A percentile compares a stretch with the other conserved stretches of the same genome.
These are phyloP conservation scores for Botryotinia calthae DNA, from an alignment of 2,329 filamentous ascomycete species.

Conservation along the genomic window DNA sequence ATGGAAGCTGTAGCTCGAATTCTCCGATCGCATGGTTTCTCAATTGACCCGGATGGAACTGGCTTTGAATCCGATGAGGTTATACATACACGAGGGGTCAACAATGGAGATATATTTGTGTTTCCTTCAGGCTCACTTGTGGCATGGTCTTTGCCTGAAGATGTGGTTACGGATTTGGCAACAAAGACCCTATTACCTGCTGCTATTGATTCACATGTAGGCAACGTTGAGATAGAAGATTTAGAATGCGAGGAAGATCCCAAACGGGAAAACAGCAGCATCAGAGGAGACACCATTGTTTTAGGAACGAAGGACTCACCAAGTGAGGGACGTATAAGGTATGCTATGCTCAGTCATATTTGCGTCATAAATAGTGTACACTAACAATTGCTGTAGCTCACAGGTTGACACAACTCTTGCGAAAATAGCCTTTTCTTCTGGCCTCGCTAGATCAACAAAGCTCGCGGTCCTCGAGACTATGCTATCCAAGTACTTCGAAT, in stretches of 20 bases:
- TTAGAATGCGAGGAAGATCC: conserved; percentile 81
- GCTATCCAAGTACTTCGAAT: conserved; percentile 80
- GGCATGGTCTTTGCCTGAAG: conserved; percentile 81
- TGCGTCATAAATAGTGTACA: background rate
- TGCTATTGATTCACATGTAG: conserved; percentile 69
- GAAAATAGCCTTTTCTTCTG: conserved; percentile 95
- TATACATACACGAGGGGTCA: conserved; percentile 58
- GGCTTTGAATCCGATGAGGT: conserved; percentile 61
- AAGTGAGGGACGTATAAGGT: conserved; percentile 41
- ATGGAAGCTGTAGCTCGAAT: conserved; percentile 60
- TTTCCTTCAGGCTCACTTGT: conserved; percentile 95
- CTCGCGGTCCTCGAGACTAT: conserved; percentile 86
- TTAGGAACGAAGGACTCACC: conserved; percentile 69
- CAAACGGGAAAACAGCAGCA: conserved; percentile 67
- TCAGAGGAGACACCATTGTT: conserved; percentile 85
- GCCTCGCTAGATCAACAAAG: conserved; percentile 88
- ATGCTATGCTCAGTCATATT: background rate
- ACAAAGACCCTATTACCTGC: conserved; percentile 72
- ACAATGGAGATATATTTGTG: conserved; percentile 85
- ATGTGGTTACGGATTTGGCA: conserved; percentile 66
- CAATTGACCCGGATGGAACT: conserved; percentile 59
- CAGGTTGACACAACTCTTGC: conserved; percentile 66
- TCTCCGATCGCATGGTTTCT: conserved; percentile 57
- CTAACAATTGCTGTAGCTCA: conserved; percentile 25
- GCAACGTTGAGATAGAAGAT: conserved; percentile 79